Conservation (phyloP, 768 basidiomycete species). For the Galerina sulciceps region DNA sequence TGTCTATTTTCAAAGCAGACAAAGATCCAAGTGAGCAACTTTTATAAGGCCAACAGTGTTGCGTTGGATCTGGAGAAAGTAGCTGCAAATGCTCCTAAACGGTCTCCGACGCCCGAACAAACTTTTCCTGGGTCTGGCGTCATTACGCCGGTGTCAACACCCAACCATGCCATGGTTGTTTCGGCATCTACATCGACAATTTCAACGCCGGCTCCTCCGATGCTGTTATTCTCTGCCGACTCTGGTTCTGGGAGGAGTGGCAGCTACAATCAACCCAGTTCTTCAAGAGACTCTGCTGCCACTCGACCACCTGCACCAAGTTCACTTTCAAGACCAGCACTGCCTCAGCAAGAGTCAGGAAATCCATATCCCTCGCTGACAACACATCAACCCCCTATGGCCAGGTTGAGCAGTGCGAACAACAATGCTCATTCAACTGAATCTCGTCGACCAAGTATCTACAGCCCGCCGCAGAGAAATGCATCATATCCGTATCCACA, state of each 20-base stretch:
- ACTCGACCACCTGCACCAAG: no score
- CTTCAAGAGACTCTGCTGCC: background rate
- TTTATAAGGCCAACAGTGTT: constrained; percentile 47
- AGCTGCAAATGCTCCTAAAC: constrained; percentile 44
- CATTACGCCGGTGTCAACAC: background rate
- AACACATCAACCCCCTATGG: constrained; percentile 2
- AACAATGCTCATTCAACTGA: background rate
- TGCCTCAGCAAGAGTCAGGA: background rate
- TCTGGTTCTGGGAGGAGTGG: background rate
- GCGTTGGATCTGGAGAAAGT: constrained; percentile 45
- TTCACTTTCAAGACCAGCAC: background rate
- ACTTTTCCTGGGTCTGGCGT: constrained; percentile 21
- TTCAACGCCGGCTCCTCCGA: constrained; percentile 6
- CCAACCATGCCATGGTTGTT: background rate
- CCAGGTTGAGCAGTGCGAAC: background rate
- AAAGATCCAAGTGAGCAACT: constrained; percentile 57
- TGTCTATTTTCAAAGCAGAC: constrained; percentile 40
- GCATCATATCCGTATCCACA: constrained; percentile 2
- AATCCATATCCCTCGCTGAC: constrained; percentile 2
- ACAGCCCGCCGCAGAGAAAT: background rate
- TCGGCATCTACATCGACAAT: background rate
- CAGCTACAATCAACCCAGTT: background rate
- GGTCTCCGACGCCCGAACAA: constrained; percentile 40
- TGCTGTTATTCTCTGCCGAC: constrained; percentile 24
- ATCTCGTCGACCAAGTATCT: constrained; percentile 3